These are phyloP conservation scores for Fusarium musae DNA, from an alignment of 2,329 filamentous ascomycete species.

Conservation along the genomic window DNA sequence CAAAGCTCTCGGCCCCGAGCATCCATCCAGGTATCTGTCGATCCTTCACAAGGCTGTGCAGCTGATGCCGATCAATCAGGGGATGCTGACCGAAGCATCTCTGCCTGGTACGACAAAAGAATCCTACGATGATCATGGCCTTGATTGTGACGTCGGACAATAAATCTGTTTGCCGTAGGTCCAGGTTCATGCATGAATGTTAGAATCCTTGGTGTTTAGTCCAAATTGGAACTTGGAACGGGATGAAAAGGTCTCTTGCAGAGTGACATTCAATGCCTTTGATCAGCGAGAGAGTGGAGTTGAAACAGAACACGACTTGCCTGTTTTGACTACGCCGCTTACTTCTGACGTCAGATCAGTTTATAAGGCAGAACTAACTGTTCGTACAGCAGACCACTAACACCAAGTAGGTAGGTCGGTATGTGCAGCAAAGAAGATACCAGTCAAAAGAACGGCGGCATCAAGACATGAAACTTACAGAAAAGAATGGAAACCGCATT, in stretches of 20 bases:
- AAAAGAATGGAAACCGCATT: neutral
- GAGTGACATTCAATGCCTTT: neutral
- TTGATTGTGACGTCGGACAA: neutral
- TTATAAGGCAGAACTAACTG: neutral
- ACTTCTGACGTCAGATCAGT: conserved; percentile 6
- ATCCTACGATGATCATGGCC: neutral
- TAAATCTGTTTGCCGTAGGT: neutral
- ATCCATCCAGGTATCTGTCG: neutral
- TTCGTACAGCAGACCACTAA: neutral
- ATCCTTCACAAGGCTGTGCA: conserved; percentile 11
- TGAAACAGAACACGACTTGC: conserved; percentile 13
- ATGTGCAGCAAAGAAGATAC: neutral
- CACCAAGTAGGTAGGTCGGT: neutral
- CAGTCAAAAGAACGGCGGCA: too few species aligned
- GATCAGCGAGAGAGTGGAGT: conserved; percentile 16
- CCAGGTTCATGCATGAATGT: neutral
- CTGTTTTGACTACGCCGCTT: neutral
- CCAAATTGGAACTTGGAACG: neutral
- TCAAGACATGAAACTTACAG: too few species aligned
- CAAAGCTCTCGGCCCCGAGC: neutral
- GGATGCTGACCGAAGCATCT: neutral
- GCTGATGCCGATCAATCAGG: conserved; percentile 13
- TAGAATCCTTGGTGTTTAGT: neutral
- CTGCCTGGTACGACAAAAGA: neutral
- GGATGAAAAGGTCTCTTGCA: neutral